A percentile compares a stretch with the other conserved stretches of the same genome.
Conservation (phyloP, 257 asterid genomes). For the Eustoma russellianum region DNA sequence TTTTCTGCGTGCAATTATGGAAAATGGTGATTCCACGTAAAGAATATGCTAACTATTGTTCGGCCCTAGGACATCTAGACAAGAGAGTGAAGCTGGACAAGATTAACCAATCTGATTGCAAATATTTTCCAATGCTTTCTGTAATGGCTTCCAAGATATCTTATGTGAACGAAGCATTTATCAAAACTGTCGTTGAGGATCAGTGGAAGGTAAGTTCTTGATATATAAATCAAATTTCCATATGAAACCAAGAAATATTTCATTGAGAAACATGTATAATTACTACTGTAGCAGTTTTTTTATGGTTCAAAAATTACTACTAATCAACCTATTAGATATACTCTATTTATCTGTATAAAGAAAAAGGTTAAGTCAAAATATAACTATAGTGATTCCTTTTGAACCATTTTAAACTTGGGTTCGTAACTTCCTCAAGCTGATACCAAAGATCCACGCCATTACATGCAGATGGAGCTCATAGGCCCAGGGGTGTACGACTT, state of each 20-base stretch:
- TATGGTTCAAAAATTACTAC: too few species aligned
- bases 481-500: slow-evolving; percentile 28
- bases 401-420: too few species aligned
- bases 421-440: too few species aligned
- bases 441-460: background rate
- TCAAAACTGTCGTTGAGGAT: slow-evolving; percentile 30
- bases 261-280: background rate
- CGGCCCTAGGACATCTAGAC: slow-evolving; percentile 43
- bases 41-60: slow-evolving; percentile 22
- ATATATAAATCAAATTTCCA: too few species aligned
- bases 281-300: too few species aligned
- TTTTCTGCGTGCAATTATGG: slow-evolving; percentile 17
- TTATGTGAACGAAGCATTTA: slow-evolving; percentile 45
- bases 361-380: too few species aligned
- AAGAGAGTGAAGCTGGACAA: slow-evolving; percentile 44
- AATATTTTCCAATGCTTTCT: slow-evolving; percentile 32
- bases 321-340: too few species aligned
- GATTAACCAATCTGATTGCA: slow-evolving; percentile 28
- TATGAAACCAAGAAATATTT: too few species aligned
- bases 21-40: slow-evolving; percentile 30
- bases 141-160: slow-evolving; percentile 67
- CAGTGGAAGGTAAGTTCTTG: slow-evolving; percentile 44
- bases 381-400: too few species aligned
- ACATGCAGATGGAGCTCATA: slow-evolving; percentile 47
- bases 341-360: too few species aligned